These are phyloP conservation scores for Coemansia sp. DNA, from an alignment of 192 early-diverging fungal species.

Conservation along the genomic window DNA sequence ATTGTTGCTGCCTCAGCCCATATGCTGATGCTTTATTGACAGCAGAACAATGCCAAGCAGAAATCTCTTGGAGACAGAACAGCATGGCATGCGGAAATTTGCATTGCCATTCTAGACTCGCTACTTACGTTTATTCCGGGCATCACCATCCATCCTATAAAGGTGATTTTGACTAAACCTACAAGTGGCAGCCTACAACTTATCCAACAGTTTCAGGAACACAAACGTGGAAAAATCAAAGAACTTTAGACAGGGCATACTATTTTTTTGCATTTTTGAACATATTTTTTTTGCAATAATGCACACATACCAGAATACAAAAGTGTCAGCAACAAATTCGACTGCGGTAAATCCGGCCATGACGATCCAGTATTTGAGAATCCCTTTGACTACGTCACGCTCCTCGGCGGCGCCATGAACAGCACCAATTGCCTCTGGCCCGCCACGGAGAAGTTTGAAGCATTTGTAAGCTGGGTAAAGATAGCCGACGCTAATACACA, in stretches of 20 bases:
- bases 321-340: slow-evolving; percentile 53
- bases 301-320: slow-evolving; percentile 55
- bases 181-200: slow-evolving; percentile 54
- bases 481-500: slow-evolving; percentile 51
- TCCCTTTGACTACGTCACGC: slow-evolving; percentile 47
- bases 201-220: neutral
- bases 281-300: neutral
- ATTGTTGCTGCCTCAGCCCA: neutral
- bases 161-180: slow-evolving; percentile 46
- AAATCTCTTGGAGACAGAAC: slow-evolving; percentile 6
- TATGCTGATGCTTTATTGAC: neutral
- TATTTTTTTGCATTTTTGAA: neutral
- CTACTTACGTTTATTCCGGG: slow-evolving; percentile 54
- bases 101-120: neutral
- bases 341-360: slow-evolving; percentile 53
- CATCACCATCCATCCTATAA: slow-evolving; percentile 54
- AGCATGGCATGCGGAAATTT: neutral
- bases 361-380: slow-evolving; percentile 58
- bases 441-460: slow-evolving; percentile 52
- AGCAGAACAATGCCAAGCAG: neutral
- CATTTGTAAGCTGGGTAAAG: slow-evolving; percentile 52
- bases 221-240: slow-evolving; percentile 2
- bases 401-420: slow-evolving; percentile 5
- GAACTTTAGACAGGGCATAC: neutral
- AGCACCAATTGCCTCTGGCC: slow-evolving; percentile 41